Conservation (phyloP, 108 stramenopile genomes). For the Cyclotella kingstonii region DNA sequence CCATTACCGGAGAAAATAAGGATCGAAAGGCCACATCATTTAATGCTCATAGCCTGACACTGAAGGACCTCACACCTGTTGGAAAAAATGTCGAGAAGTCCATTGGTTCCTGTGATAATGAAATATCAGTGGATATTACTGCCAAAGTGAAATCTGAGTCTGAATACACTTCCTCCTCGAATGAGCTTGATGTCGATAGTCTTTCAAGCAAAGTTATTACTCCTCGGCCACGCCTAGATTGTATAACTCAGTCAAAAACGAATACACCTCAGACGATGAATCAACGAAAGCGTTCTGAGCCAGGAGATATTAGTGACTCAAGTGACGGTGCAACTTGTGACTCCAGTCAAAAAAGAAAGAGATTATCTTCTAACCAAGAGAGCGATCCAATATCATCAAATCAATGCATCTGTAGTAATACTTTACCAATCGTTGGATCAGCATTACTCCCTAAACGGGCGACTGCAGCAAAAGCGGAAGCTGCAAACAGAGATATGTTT, state of each 20-base stretch:
- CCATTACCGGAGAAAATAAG: slow-evolving; percentile 32
- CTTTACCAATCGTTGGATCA: too few relatives aligned
- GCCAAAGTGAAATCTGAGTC: background rate
- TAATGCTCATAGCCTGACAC: background rate
- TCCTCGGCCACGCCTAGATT: slow-evolving; percentile 31
- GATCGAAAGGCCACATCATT: slow-evolving; percentile 16
- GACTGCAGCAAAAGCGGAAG: slow-evolving; percentile 41
- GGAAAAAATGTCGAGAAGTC: background rate
- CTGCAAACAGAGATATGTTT: slow-evolving; percentile 43
- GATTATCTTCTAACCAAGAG: slow-evolving; percentile 5
- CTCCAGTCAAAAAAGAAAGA: background rate
- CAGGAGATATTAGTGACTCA: slow-evolving; percentile 28
- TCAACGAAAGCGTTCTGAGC: slow-evolving; percentile 6
- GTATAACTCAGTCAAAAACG: slow-evolving; percentile 3
- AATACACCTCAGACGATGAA: background rate
- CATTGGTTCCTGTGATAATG: slow-evolving; percentile 7
- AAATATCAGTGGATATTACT: slow-evolving; percentile 7
- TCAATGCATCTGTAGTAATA: too few relatives aligned
- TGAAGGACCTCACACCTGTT: background rate
- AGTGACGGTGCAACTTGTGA: slow-evolving; percentile 31
- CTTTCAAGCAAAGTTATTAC: slow-evolving; percentile 23
- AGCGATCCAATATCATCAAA: slow-evolving; percentile 6
- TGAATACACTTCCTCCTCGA: background rate
- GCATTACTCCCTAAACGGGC: slow-evolving; percentile 38
- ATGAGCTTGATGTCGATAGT: background rate